Evolutionary conservation across 768 basidiomycete species (phyloP), one percentile per base, ranked within the genome.

Genomic region (Paxillus ammoniavirescens): DNA sequence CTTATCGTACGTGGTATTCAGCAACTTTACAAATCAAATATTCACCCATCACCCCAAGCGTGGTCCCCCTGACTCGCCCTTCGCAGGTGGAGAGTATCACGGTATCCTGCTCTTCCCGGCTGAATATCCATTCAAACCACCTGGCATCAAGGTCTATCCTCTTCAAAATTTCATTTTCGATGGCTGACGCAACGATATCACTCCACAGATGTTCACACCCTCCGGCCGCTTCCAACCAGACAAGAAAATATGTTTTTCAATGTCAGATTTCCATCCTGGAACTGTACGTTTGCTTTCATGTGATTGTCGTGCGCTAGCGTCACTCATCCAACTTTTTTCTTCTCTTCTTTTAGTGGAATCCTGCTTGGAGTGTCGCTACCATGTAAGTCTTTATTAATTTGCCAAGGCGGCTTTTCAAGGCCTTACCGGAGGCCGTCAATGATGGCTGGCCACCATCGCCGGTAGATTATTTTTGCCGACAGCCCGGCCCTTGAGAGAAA

Each of bases 201-300:
- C n/a, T 37, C 41, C 54, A 18, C 61, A 94, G 92, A 92, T 94
- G 91, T 81, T 86, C 61, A 94, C 93, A 13, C 93, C 93, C 0
- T 91, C 90, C 5, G 93, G 93, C 17, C 84, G 93, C 54, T 95
- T 95, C 72, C 83, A 89, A 60, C 90, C 91, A 18, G 91, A 93
- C 77, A 86, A 84, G 75, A 97, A 94, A 80, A 97, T 98, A 51
- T 98, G 95, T 68, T 96, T 97, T 74, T 96, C 93, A 21, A 97
- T 98, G 93, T 93, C 92, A 4, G 92, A 94, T 70, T 94, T 93
- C 65, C 93, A 94, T 65, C 91, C 93, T 0, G 91, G 91, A 56
- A 82, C 89, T 12, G 91, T 92, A 61, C 68, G 89, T 81, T 5
- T 9, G 36, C n/a, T 36, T 45, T 56, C 46, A 41, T 36, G 26